phyloP scores from a whole-genome alignment of 2,329 filamentous ascomycete genomes.

The Arachnopeziza araneosa region DNA sequence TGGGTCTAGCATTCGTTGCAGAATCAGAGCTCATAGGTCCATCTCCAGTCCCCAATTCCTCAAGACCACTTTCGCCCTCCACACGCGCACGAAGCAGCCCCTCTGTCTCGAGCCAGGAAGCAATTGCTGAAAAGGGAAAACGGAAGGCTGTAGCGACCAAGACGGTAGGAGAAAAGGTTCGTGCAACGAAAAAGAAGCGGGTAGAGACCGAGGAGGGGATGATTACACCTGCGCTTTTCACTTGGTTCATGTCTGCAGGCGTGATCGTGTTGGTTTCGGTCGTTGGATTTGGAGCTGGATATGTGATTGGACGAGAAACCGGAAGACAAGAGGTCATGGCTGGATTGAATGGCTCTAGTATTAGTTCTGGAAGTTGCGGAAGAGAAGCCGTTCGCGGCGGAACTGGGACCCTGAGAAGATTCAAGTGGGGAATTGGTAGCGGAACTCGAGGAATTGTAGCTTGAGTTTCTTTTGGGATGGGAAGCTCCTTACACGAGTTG shows the following conservation, averaged over 20 bases:
- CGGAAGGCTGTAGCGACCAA: constrained; percentile 34
- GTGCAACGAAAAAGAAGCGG: constrained; percentile 47
- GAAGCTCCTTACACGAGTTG: neutral
- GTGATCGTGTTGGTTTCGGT: constrained; percentile 64
- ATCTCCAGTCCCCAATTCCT: constrained; percentile 24
- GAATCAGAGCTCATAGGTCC: constrained; percentile 51
- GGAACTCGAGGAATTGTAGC: constrained; percentile 24
- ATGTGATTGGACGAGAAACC: constrained; percentile 62
- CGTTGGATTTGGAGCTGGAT: constrained; percentile 63
- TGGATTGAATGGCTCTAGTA: constrained; percentile 20
- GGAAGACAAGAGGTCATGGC: constrained; percentile 50
- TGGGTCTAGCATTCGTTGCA: constrained; percentile 54
- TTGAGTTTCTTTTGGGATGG: neutral
- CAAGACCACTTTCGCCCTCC: constrained; percentile 21
- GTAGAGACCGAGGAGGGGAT: constrained; percentile 35
- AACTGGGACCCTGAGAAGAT: constrained; percentile 23
- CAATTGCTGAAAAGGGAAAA: constrained; percentile 42
- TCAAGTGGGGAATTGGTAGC: constrained; percentile 27
- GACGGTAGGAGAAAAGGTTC: constrained; percentile 18
- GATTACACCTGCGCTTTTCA: constrained; percentile 55
- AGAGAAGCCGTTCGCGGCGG: constrained; percentile 20
- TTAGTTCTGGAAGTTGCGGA: constrained; percentile 20
- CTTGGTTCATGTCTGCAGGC: constrained; percentile 60
- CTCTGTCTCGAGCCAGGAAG: constrained; percentile 21
- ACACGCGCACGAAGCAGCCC: constrained; percentile 22